Base-by-base conservation (phyloP, 2,329 filamentous ascomycete genomes). In the Didymosphaeria variabile region DNA sequence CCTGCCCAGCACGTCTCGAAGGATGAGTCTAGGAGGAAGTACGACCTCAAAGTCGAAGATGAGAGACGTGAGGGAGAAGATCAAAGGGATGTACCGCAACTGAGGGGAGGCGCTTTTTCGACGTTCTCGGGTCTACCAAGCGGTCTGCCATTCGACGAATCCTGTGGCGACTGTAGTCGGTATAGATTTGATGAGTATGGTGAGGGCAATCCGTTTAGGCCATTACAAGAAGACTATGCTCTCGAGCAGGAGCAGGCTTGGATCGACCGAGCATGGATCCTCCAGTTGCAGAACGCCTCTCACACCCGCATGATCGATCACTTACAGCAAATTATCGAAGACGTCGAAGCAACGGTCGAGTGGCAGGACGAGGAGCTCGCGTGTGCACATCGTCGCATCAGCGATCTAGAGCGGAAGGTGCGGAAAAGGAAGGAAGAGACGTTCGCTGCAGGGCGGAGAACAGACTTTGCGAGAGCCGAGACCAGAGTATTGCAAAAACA, bases 321-420 rank as follows among this genome's bases (percentile, higher is more conserved):
- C 34, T 31, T 55, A 8, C 19, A 55, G 17, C 44, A 58, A 21
- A 46, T 58, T 7, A 31, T 58, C 50, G 34, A 55, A 6, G 59
- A 61, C 15, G 17, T 34, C 1, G 59, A 61, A 46, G 55, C 47
- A 15, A 60, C 54, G 2, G 15, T 60, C 3, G 38, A 54, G 17
- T 60, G 58, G 58, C 58, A 60, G 21, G 49, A 60, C n/a, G 23
- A 54, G 2, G 32, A 49, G 21, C 40, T 60, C 10, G 29, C 31
- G n/a, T 29, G 12, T 5, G 44, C 55, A 29, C 36, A 57, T 26
- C 32, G 36, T 26, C 15, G 40, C 36, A 65, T 38, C 29, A 56
- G 7, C 13, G 21, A 46, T 2, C 60, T 15, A 53, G 42, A 32
- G 46, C 42, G 3, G 13, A 60, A 55, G 29, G 26, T 55, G 47